These are phyloP conservation scores for sorghum (Sorghum bicolor) DNA, from an alignment of 176 grass and related monocot species.

Conservation along the genomic window Sorghum_bicolor_NCBIv3 NC_012872.2:58400001-58400500, in stretches of 20 bases:
- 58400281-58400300: conserved; percentile 71
- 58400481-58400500: not conserved
- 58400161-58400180: not conserved
- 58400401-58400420: not conserved
- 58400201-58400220: conserved; percentile 80
- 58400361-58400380: conserved; percentile 6
- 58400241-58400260: conserved; percentile 83
- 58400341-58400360: not conserved
- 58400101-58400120: conserved; percentile 65
- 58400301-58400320: not conserved
- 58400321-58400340: not conserved
- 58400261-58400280: conserved; percentile 99
- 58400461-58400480: not conserved
- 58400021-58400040: conserved; percentile 94
- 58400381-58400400: conserved; percentile 16
- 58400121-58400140: conserved; percentile 10
- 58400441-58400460: not conserved
- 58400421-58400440: not conserved
- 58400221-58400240: conserved; percentile 69
- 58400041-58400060: conserved; percentile 92
- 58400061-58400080: conserved; percentile 99
- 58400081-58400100: conserved; percentile 98
- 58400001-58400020: conserved; percentile 96
- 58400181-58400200: conserved; percentile 71
- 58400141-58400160: not conserved